phyloP scores from a whole-genome alignment of 805 yeast genomes.

The Starmerella tilneyi region DNA sequence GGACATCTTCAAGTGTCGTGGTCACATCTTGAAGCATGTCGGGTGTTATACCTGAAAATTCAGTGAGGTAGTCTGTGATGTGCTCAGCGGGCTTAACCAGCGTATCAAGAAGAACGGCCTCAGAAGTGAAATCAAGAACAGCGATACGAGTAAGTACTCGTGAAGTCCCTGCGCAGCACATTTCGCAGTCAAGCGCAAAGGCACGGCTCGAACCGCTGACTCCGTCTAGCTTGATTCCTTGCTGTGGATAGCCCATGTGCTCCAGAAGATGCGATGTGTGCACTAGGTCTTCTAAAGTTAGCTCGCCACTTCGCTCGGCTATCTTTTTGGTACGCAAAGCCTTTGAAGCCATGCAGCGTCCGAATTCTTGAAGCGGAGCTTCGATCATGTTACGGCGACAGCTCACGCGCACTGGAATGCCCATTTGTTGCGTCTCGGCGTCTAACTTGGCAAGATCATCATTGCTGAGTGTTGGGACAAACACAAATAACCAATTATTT shows the following conservation, averaged over 20 bases:
- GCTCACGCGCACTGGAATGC: background rate
- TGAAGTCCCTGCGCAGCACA: slow-evolving; percentile 59
- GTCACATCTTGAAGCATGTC: slow-evolving; percentile 53
- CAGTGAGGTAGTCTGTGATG: slow-evolving; percentile 71
- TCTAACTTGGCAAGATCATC: background rate
- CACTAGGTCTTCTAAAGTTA: background rate
- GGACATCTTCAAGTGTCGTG: slow-evolving; percentile 59
- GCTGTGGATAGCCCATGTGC: slow-evolving; percentile 12
- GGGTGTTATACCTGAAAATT: slow-evolving; percentile 77
- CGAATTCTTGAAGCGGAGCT: background rate
- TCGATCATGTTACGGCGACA: background rate
- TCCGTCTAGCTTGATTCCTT: slow-evolving; percentile 12
- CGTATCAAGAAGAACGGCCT: slow-evolving; percentile 52
- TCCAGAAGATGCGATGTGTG: slow-evolving; percentile 4
- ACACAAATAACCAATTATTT: slow-evolving; percentile 12
- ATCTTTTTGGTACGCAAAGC: background rate
- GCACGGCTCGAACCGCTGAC: slow-evolving; percentile 30
- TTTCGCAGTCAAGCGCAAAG: slow-evolving; percentile 88
- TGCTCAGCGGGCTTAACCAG: slow-evolving; percentile 67
- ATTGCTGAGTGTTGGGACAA: slow-evolving; percentile 5
- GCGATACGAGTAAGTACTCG: slow-evolving; percentile 70
- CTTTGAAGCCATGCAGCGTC: background rate
- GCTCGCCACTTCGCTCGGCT: too few species aligned
- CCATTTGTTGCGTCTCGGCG: background rate
- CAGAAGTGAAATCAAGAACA: slow-evolving; percentile 44